Base-by-base conservation (phyloP, 345 rosid species). In the Salix exigua region DNA sequence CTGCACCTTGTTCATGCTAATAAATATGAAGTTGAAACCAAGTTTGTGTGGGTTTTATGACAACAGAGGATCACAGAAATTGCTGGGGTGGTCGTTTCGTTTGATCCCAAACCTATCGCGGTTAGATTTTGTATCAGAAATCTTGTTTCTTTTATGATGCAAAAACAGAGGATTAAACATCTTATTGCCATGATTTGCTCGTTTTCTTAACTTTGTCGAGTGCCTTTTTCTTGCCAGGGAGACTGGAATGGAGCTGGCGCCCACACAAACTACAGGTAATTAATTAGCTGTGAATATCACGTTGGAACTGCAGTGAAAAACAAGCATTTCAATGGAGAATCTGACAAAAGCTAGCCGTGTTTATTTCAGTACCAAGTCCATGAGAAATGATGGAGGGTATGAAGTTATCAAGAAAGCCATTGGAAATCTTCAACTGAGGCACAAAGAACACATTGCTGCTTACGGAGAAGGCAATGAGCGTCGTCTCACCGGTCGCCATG, bases 211-310 rank as follows among this genome's bases (percentile, higher is more conserved):
- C 35, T 28, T 26, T 23, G 19, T 70, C 1, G 70, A 44, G 13
- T 48, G 8, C 40, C 1, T 51, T 35, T 35, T 5, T 48, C 16
- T 17, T 58, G 14, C 16, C 73, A 79, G 82, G 82, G 82, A 28
- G 77, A 79, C 38, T 73, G 82, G 82, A 79, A 79, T 48, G 82
- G 82, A 2, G 82, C 82, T 60, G 77, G 82, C 44, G 78, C 82
- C 21, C 82, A 79, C 74, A 69, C 78, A 1, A 79, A 79, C 50
- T 79, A 73, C 71, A 79, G 82, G 82, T 74, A 38, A 7, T 2
- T 74, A 38, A 7, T 2, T 42, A 12, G 46, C 13, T 42, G 46
- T 40, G 46, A 40, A 40, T 40, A 10, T 40, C 12, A 40, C 46
- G 3, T 42, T 0, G 46, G 0, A 11, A 42, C 46, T 42, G 14